phyloP scores from a whole-genome alignment of 23 red algal species.

The Gracilaria caudata region DNA sequence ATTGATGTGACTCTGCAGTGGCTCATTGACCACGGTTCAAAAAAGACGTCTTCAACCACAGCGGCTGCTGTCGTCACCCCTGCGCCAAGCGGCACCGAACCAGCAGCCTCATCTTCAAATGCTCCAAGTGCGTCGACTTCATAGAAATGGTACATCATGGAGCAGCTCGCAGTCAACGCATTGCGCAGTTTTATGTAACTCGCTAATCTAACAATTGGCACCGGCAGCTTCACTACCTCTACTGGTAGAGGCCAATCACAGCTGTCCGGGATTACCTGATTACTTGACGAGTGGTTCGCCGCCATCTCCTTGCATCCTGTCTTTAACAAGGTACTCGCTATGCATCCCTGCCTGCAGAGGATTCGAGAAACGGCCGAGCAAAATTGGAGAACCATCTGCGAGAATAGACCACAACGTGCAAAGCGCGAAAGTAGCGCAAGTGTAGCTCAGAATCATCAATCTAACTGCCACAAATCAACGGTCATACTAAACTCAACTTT shows the following conservation, averaged over 20 bases:
- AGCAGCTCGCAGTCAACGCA: neutral
- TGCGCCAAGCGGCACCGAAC: neutral
- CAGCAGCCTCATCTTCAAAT: neutral
- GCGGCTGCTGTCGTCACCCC: conserved; percentile 53
- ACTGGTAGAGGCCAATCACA: neutral
- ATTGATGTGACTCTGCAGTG: conserved; percentile 86
- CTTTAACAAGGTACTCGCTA: neutral
- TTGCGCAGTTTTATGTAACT: neutral
- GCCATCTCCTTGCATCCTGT: neutral
- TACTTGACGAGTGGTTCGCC: neutral
- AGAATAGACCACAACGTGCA: neutral
- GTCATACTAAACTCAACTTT: conserved; percentile 36
- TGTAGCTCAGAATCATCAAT: conserved; percentile 3
- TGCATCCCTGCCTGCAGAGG: neutral
- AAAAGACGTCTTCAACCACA: conserved; percentile 62
- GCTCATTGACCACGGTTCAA: conserved; percentile 81
- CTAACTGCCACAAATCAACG: conserved; percentile 8
- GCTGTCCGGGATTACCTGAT: neutral
- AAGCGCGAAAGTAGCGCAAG: neutral
- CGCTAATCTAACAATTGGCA: too few species aligned
- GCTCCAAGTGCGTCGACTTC: conserved; percentile 10
- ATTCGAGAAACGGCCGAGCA: neutral
- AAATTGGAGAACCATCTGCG: neutral
- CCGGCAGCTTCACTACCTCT: neutral
- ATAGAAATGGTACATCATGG: neutral